A percentile compares a stretch with the other conserved stretches of the same genome.
Conservation (phyloP, 2,329 filamentous ascomycete genomes). For the Cladosporium sp. region DNA sequence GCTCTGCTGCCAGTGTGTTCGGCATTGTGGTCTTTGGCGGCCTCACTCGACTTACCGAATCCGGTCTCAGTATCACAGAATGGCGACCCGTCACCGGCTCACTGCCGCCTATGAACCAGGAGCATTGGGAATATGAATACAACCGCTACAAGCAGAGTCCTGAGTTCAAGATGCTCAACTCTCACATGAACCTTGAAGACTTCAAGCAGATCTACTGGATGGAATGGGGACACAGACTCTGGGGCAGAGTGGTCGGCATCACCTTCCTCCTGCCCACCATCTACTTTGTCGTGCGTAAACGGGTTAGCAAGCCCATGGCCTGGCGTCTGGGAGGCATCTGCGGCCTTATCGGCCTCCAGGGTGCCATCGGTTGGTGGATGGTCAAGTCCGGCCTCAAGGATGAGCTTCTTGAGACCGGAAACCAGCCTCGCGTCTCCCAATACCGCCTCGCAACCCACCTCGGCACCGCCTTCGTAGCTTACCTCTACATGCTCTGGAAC, state of each 20-base stretch:
- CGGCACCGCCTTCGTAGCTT: constrained; percentile 85
- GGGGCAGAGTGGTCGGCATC: constrained; percentile 87
- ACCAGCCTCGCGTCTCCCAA: constrained; percentile 87
- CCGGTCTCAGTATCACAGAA: constrained; percentile 96
- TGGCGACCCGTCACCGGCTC: constrained; percentile 96
- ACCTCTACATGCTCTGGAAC: constrained; percentile 89
- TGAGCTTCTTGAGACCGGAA: constrained; percentile 86
- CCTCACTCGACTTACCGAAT: constrained; percentile 89
- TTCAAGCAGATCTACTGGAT: constrained; percentile 99
- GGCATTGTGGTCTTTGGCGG: constrained; percentile 96
- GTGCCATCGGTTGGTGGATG: constrained; percentile 99
- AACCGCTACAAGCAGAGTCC: constrained; percentile 86
- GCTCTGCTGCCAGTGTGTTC: constrained; percentile 88
- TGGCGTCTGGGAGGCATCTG: constrained; percentile 76
- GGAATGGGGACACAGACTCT: constrained; percentile 96
- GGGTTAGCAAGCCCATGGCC: constrained; percentile 75
- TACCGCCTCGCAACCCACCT: constrained; percentile 89
- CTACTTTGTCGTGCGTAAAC: constrained; percentile 79
- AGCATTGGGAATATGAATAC: constrained; percentile 91
- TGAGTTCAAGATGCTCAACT: constrained; percentile 88
- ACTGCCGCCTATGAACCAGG: constrained; percentile 70
- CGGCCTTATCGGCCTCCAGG: constrained; percentile 87
- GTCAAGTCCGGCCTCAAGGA: constrained; percentile 94
- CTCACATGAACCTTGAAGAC: constrained; percentile 84
- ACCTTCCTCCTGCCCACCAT: constrained; percentile 82